Evolutionary conservation across 2,329 filamentous ascomycete genomes (phyloP).

Genomic region (Sphaerostilbella broomeana): DNA sequence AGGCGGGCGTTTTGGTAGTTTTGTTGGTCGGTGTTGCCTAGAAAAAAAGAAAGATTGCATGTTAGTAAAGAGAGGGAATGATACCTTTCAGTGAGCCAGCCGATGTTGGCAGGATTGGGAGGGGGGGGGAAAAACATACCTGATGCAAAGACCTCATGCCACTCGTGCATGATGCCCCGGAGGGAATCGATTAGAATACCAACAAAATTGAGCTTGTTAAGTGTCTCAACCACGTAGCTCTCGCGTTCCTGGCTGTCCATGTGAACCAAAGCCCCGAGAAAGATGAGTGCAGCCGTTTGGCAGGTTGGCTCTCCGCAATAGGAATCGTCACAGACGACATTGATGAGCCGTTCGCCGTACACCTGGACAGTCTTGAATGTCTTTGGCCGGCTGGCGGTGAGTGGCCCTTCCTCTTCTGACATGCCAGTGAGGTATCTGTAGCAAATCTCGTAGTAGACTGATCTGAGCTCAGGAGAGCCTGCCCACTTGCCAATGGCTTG

Average conservation of each 20-base stretch:
- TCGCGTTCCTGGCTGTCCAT: conserved; percentile 67
- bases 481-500: conserved; percentile 70
- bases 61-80: not conserved
- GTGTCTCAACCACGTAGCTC: conserved; percentile 66
- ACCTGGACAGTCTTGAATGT: conserved; percentile 64
- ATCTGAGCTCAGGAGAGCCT: conserved; percentile 64
- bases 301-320: conserved; percentile 76
- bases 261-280: conserved; percentile 72
- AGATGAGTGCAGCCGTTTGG: conserved; percentile 76
- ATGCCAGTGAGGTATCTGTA: conserved; percentile 77
- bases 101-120: not conserved
- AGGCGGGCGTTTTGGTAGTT: conserved; percentile 64
- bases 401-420: conserved; percentile 42
- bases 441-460: conserved; percentile 86
- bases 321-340: conserved; percentile 87
- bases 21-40: conserved; percentile 37
- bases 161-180: conserved; percentile 67
- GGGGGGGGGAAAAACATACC: conserved; percentile 35
- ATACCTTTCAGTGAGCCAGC: not conserved
- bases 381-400: conserved; percentile 44
- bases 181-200: conserved; percentile 85
- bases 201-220: conserved; percentile 85
- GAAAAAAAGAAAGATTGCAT: conserved; percentile 1
- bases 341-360: conserved; percentile 71
- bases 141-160: conserved; percentile 48